Base-by-base conservation (phyloP, 441 rosid species). In the Bocquillonia castaneifolia region DNA sequence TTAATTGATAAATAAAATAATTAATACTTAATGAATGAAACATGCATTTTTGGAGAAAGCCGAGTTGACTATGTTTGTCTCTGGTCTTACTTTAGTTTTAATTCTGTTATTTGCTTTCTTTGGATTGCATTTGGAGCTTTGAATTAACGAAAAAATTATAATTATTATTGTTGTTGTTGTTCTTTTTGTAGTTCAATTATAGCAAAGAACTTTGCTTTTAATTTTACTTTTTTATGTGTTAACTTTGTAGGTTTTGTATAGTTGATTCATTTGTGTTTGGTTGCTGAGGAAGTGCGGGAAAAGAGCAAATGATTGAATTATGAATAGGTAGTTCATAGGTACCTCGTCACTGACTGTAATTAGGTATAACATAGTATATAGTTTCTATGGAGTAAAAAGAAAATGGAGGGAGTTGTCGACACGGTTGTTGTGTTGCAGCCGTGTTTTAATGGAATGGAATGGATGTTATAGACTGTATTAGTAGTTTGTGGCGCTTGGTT, bases 401-500 rank as follows among this genome's bases (percentile, higher is more conserved):
- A 69, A 36, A 17, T 57, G 59, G 61, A 58, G 40, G 69, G 36
- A 44, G n/a, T n/a, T 58, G 39, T 34, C 36, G 64, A 39, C 29
- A 72, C 6, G 25, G 32, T 54, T 64, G 56, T 65, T 64, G 56
- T 65, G 36, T 23, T 36, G 64, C 64, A 32, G 39, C 69, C 15
- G 26, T 45, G 50, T 26, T 39, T 36, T 37, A 59, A 55, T 66
- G 57, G 10, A 59, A 63, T 66, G 69, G 76, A 68, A 32, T 34
- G n/a, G n/a, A n/a, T n/a, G n/a, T n/a, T n/a, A n/a, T 62, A 69
- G 56, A 74, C 54, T 44, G 36, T 52, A 71, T 59, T 69, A 42
- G 15, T 6, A 50, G 60, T 69, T 67, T 54, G 34, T 76, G 63
- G 74, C 73, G n/a, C 74, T 58, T 51, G 25, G 31, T 64, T 79